Conservation (phyloP, 768 basidiomycete species). For the Mycena floridula region DNA sequence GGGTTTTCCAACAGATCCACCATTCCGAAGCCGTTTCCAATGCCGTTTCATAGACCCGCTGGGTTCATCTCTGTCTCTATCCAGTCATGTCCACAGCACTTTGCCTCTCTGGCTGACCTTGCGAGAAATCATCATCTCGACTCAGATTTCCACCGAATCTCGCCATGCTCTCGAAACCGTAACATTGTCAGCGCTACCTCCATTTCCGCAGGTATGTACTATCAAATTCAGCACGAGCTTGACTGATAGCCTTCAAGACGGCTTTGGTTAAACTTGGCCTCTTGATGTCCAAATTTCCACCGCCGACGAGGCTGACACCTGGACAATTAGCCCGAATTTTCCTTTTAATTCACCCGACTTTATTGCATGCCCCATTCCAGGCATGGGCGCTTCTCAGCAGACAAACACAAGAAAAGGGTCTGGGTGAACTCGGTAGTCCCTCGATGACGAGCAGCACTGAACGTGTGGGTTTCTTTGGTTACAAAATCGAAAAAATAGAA, state of each 20-base stretch:
- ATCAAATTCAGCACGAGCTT: too few relatives aligned
- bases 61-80: constrained; percentile 43
- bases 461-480: constrained; percentile 48
- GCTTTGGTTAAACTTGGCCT: constrained; percentile 44
- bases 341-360: constrained; percentile 51
- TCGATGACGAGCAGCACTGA: constrained; percentile 32
- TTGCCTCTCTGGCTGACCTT: constrained; percentile 35
- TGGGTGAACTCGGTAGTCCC: constrained; percentile 49
- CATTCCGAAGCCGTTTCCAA: constrained; percentile 65
- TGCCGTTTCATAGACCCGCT: constrained; percentile 61
- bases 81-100: constrained; percentile 7
- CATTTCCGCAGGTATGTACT: constrained; percentile 72
- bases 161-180: constrained; percentile 46
- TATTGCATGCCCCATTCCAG: constrained; percentile 50
- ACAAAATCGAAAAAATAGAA: constrained; percentile 33
- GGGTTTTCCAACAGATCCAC: constrained; percentile 61
- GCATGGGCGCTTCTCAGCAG: constrained; percentile 58
- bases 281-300: constrained; percentile 44
- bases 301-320: constrained; percentile 32
- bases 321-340: constrained; percentile 48
- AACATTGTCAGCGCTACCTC: constrained; percentile 46
- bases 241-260: too few relatives aligned
- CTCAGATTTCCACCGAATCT: constrained; percentile 58
- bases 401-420: constrained; percentile 46
- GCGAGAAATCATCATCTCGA: constrained; percentile 51